These are phyloP conservation scores for Skeletonema marinoi DNA, from an alignment of 108 stramenopile genomes.

Conservation along the genomic window DNA sequence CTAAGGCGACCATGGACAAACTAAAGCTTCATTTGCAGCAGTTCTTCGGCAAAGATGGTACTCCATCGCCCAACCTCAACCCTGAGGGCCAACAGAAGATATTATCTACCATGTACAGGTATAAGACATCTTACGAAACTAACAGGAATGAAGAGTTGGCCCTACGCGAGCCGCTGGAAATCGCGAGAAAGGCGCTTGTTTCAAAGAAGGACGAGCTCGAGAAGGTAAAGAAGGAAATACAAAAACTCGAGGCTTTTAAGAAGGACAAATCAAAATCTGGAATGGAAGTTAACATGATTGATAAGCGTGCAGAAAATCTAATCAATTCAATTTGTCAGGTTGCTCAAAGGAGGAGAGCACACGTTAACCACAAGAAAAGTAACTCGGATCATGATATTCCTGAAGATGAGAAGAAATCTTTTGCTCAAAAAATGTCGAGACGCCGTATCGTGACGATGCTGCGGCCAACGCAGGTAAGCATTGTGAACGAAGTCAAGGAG, in stretches of 20 bases:
- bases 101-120: constrained; percentile 26
- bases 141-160: constrained; percentile 11
- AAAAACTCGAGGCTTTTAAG: background rate
- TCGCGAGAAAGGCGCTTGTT: background rate
- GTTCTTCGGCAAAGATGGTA: constrained; percentile 24
- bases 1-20: constrained; percentile 15
- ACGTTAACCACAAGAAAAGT: background rate
- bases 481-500: constrained; percentile 18
- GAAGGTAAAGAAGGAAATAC: background rate
- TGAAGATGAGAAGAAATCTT: constrained; percentile 22
- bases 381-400: constrained; percentile 3
- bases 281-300: background rate
- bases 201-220: background rate
- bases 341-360: background rate
- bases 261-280: background rate
- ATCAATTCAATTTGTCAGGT: constrained; percentile 4
- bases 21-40: constrained; percentile 19
- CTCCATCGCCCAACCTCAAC: constrained; percentile 13
- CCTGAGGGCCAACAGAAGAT: constrained; percentile 18
- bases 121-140: constrained; percentile 20
- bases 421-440: constrained; percentile 34
- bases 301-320: background rate
- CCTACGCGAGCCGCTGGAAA: constrained; percentile 17
- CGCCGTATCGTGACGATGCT: constrained; percentile 34
- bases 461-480: constrained; percentile 8